A percentile compares a stretch with the other conserved stretches of the same genome.
These are phyloP conservation scores for Carallia brachiata DNA, from an alignment of 345 rosid species.

Conservation along the genomic window DNA sequence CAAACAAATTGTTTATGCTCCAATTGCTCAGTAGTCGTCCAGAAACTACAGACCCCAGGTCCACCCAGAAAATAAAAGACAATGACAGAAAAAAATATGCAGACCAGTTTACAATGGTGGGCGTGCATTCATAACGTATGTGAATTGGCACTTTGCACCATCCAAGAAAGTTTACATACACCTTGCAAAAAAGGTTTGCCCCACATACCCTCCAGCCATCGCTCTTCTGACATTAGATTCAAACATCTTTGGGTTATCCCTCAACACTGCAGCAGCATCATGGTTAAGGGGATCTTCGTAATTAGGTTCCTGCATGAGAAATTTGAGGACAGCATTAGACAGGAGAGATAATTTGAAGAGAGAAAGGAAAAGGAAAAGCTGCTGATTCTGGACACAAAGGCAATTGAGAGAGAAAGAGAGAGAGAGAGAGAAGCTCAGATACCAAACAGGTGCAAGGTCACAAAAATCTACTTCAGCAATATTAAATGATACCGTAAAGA, in stretches of 20 bases:
- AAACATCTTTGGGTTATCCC: conserved; percentile 72
- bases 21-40: neutral
- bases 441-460: neutral
- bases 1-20: conserved; percentile 18
- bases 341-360: conserved; percentile 2
- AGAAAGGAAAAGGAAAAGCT: neutral
- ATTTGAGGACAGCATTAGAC: neutral
- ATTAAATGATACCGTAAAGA: conserved; percentile 66
- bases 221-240: conserved; percentile 72
- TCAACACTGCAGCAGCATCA: conserved; percentile 77
- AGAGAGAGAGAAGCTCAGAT: too few species aligned
- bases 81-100: conserved; percentile 13
- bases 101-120: conserved; percentile 22
- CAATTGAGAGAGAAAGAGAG: too few species aligned
- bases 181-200: conserved; percentile 63
- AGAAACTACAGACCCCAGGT: conserved; percentile 11
- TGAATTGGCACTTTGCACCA: conserved; percentile 15
- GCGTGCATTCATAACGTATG: conserved; percentile 20
- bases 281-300: conserved; percentile 85
- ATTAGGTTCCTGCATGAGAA: conserved; percentile 64
- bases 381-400: too few species aligned
- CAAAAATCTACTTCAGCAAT: neutral
- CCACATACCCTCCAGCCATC: conserved; percentile 79
- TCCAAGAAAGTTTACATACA: conserved; percentile 40
- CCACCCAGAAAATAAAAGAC: conserved; percentile 19